These are phyloP conservation scores for Striga asiatica DNA, from an alignment of 257 asterid genomes.

Conservation along the genomic window DNA sequence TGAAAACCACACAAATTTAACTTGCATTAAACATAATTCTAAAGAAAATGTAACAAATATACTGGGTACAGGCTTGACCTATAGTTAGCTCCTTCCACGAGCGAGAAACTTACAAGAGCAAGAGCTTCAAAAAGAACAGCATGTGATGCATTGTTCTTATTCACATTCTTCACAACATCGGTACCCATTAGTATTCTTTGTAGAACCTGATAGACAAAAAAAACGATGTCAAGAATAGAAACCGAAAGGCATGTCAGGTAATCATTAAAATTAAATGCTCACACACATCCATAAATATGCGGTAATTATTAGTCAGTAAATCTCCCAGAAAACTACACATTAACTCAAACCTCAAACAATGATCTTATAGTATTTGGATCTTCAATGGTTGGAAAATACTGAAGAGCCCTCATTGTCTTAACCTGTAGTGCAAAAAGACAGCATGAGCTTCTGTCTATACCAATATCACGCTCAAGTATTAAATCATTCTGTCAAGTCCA, in stretches of 20 bases:
- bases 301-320: slow-evolving; percentile 1
- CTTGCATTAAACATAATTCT: no score
- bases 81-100: background rate
- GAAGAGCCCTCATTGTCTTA: slow-evolving; percentile 99
- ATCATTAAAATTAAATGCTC: background rate
- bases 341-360: slow-evolving; percentile 73
- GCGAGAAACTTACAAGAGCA: slow-evolving; percentile 63
- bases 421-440: slow-evolving; percentile 44
- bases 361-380: slow-evolving; percentile 95
- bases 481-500: background rate
- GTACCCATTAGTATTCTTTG: slow-evolving; percentile 98
- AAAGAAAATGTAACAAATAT: background rate
- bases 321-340: slow-evolving; percentile 12
- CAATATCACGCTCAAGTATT: background rate
- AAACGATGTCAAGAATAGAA: slow-evolving; percentile 1
- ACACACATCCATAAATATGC: background rate
- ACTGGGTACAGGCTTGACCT: background rate
- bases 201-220: slow-evolving; percentile 50
- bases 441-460: slow-evolving; percentile 9
- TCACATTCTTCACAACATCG: slow-evolving; percentile 98
- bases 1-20: background rate
- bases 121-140: slow-evolving; percentile 99
- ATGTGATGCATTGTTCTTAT: slow-evolving; percentile 99
- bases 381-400: slow-evolving; percentile 92
- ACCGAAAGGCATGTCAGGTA: slow-evolving; percentile 12